Base-by-base conservation (phyloP, 2,329 filamentous ascomycete genomes). In the Aspergillus sojae region DNA sequence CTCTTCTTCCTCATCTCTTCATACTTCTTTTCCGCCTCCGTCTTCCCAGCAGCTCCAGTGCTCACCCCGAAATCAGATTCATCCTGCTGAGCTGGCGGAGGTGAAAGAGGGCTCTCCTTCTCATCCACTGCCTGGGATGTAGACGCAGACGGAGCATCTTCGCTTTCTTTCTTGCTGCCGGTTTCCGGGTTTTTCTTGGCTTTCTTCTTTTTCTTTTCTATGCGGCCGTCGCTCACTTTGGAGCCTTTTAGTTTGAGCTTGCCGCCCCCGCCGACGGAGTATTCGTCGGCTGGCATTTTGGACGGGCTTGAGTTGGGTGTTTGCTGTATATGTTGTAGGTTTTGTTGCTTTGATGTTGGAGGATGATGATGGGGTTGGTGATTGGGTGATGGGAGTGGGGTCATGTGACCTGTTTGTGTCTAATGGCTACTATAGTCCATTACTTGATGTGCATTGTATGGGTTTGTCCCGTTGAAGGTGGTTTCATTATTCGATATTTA, bases 231-330 rank as follows among this genome's bases (percentile, higher is more conserved):
- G 54, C 86, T 89, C 66, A 85, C 81, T 72, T 88, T 89, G 65
- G 83, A 86, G 72, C 93, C 93, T 81, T 97, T 97, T 64, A 97
- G 86, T 75, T 92, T 94, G 39, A 97, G 86, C 65, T 90, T 90
- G 71, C 93, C 93, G 72, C 89, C 88, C 62, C 88, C 85, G 65
- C 86, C 85, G 62, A 83, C 79, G 66, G 87, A 81, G 55, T 96
- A 96, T 70, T 96, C 92, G 77, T 91, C 89, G 61, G 66, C 68
- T 55, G 71, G 65, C 70, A 73, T 74, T 43, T 41, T 61, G 48
- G 59, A 52, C 26, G 56, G 32, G 41, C 39, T 52, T 43, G 55
- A 30, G 43, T 41, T 26, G 32, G 41, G 26, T 23, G 36, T 43
- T 23, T 23, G 28, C 52, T 41, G 32, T 26, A 14, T 14, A 36